These are phyloP conservation scores for Myxozyma mucilagina DNA, from an alignment of 805 yeast genomes.

Conservation along the genomic window DNA sequence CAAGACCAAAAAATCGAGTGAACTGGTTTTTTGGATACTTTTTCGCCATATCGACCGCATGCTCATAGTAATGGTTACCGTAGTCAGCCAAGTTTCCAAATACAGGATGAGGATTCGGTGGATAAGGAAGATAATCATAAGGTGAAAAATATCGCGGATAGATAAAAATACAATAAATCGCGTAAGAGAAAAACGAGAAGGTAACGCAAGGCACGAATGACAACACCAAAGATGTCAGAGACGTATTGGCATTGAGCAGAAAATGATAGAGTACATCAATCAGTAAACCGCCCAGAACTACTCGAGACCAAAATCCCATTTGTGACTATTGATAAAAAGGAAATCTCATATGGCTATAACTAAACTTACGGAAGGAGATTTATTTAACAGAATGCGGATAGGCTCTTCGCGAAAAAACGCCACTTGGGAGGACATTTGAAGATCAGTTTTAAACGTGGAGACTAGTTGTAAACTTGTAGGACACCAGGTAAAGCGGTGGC, in stretches of 20 bases:
- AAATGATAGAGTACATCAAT: constrained; percentile 3
- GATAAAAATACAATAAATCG: constrained; percentile 2
- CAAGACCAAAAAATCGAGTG: constrained; percentile 6
- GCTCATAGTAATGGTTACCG: constrained; percentile 9
- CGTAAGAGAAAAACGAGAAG: not conserved
- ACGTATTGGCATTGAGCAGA: not conserved
- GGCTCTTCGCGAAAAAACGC: too few species aligned
- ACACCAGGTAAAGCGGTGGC: too few species aligned
- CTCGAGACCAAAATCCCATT: constrained; percentile 2
- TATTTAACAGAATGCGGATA: too few species aligned
- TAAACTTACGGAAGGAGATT: too few species aligned
- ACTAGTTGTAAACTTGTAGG: too few species aligned
- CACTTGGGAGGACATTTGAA: not conserved
- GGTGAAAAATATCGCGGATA: constrained; percentile 22
- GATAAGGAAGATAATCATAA: constrained; percentile 5
- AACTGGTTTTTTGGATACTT: constrained; percentile 14
- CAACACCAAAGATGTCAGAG: not conserved
- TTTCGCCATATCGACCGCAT: not conserved
- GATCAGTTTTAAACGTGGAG: not conserved
- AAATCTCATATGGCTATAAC: not conserved
- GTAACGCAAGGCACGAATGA: not conserved
- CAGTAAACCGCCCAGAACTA: not conserved
- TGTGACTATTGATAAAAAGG: not conserved
- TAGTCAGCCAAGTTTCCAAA: constrained; percentile 16
- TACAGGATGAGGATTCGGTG: constrained; percentile 14